Evolutionary conservation across 768 basidiomycete genomes (phyloP).

Genomic region (Kwoniella newhampshirensis): DNA sequence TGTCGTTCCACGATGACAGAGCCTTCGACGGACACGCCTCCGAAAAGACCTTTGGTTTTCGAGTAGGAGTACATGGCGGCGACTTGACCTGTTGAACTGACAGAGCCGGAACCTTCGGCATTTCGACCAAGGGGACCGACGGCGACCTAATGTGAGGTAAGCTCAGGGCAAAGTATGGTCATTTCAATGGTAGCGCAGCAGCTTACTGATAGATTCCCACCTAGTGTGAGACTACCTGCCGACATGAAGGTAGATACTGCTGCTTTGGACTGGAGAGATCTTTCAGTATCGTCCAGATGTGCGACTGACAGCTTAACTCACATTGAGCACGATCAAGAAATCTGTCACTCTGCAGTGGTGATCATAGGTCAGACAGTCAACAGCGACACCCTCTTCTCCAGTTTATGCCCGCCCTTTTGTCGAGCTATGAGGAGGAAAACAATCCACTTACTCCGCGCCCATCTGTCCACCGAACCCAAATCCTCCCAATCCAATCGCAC

Average conservation of each 20-base stretch:
- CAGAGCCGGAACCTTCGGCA: conserved; percentile 76
- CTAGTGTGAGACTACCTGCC: conserved; percentile 82
- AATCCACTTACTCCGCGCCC: conserved; percentile 55
- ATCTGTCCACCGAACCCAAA: conserved; percentile 73
- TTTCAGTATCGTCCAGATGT: conserved; percentile 54
- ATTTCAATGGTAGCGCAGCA: conserved; percentile 13
- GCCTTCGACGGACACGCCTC: conserved; percentile 76
- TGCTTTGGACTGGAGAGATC: conserved; percentile 48
- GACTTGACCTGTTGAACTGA: conserved; percentile 80
- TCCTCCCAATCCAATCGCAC: conserved; percentile 90
- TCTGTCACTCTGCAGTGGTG: conserved; percentile 84
- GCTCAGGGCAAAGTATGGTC: neutral
- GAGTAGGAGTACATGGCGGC: conserved; percentile 77
- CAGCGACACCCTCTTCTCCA: too few relatives aligned
- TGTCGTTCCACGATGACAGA: conserved; percentile 90
- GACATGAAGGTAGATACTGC: conserved; percentile 81
- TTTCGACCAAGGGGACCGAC: conserved; percentile 91
- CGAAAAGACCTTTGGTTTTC: conserved; percentile 89
- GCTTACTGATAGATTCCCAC: conserved; percentile 81
- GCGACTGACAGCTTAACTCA: conserved; percentile 14
- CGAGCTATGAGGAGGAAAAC: too few relatives aligned
- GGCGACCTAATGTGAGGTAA: conserved; percentile 57
- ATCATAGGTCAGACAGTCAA: too few relatives aligned
- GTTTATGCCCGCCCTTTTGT: too few relatives aligned
- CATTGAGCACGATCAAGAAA: conserved; percentile 82